Conservation (phyloP, 2,329 filamentous ascomycete genomes). For the Aspergillus novofumigatus region DNA sequence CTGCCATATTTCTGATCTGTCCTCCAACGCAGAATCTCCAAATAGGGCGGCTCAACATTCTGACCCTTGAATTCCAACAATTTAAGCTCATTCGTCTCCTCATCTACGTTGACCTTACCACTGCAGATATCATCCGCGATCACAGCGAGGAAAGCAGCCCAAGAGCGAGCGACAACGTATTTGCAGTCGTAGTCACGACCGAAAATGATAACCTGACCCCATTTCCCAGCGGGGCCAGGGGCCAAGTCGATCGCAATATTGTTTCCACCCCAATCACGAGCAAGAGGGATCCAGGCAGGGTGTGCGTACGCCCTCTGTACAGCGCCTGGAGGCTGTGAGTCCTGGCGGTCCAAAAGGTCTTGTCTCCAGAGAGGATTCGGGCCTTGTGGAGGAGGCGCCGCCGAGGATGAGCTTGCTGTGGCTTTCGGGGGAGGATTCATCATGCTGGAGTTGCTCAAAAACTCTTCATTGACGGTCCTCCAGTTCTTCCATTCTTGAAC, state of each 20-base stretch:
- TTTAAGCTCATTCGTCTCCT: constrained; percentile 87
- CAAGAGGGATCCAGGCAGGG: constrained; percentile 90
- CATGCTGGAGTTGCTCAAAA: constrained; percentile 58
- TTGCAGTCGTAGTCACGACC: constrained; percentile 98
- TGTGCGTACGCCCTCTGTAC: constrained; percentile 93
- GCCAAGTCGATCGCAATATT: constrained; percentile 91
- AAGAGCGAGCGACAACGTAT: constrained; percentile 90
- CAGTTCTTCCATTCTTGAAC: constrained; percentile 97
- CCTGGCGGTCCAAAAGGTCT: constrained; percentile 77
- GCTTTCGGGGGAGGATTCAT: constrained; percentile 62
- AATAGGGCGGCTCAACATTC: constrained; percentile 85
- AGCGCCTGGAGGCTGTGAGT: constrained; percentile 78
- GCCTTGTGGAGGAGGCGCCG: constrained; percentile 51
- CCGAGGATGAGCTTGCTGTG: constrained; percentile 60
- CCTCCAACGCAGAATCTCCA: constrained; percentile 93
- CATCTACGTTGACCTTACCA: constrained; percentile 87
- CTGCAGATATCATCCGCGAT: constrained; percentile 88
- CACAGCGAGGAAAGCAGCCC: constrained; percentile 78
- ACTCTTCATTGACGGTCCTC: constrained; percentile 89
- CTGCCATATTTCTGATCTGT: constrained; percentile 90
- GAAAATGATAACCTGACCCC: constrained; percentile 96
- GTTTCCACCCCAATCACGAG: constrained; percentile 98
- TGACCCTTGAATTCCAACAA: constrained; percentile 84
- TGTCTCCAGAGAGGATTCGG: constrained; percentile 72
- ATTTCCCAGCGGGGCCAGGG: constrained; percentile 81